Conservation (phyloP, 2,329 filamentous ascomycete species). For the Talaromyces sp. region DNA sequence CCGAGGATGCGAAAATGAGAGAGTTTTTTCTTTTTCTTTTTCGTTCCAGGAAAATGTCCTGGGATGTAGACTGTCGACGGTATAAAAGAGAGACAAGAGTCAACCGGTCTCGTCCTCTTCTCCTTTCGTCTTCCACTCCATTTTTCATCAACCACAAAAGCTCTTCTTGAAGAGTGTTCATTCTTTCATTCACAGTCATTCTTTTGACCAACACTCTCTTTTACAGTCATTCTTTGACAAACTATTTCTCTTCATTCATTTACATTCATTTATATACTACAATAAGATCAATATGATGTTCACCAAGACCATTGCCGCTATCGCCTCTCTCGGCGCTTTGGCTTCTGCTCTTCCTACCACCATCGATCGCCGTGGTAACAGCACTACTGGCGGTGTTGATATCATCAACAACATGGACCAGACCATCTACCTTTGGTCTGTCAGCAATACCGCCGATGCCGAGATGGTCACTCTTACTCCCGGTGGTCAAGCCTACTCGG, state of each 20-base stretch:
- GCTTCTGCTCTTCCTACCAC: conserved; percentile 27
- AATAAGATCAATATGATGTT: conserved; percentile 28
- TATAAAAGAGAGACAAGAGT: conserved; percentile 9
- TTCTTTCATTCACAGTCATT: conserved; percentile 6
- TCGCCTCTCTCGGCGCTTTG: conserved; percentile 26
- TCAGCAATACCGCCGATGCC: conserved; percentile 27
- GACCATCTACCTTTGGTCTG: conserved; percentile 40
- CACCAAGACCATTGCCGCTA: conserved; percentile 27
- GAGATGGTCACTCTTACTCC: conserved; percentile 32
- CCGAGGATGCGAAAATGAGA: background rate
- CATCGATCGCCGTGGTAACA: conserved; percentile 8
- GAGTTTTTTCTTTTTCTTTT: background rate
- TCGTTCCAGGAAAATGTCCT: background rate
- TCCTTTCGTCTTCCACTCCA: background rate
- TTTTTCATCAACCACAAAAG: background rate
- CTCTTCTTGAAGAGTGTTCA: conserved; percentile 12
- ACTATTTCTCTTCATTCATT: background rate
- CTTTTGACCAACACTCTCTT: conserved; percentile 2
- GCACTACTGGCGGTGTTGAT: conserved; percentile 27
- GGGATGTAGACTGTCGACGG: background rate
- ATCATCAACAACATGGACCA: conserved; percentile 36
- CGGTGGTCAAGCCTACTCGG: conserved; percentile 30
- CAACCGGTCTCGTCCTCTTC: background rate
- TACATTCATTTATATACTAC: background rate
- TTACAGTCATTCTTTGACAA: background rate